Evolutionary conservation across 495 filamentous ascomycete species (phyloP), one percentile per base, ranked within the genome.

Genomic region (Aspergillus diversus): DNA sequence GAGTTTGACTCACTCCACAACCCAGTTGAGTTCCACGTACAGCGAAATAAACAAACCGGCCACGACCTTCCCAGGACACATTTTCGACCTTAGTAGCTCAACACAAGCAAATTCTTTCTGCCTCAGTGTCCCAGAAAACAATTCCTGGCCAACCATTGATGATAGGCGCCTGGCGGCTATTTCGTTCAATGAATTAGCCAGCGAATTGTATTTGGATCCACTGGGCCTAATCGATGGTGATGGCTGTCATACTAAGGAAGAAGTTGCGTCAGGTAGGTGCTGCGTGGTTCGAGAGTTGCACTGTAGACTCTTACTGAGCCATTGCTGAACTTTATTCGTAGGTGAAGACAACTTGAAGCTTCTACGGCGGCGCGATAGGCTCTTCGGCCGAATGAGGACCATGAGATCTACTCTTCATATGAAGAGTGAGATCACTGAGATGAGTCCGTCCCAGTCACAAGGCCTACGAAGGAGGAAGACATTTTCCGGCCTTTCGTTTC

Each of bases 391-490:
- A 50, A 70, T 81, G 47, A 75, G 75, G 34, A 71, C 66, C 4
- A 72, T 76, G 52, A 70, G 74, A 49, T 80, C 78, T 5, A 71
- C 52, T 51, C 42, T 75, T 57, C 63, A 65, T 0, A 55, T 77
- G n/a, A 64, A 71, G 62, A 32, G 77, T 69, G 57, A 78, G 61
- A 63, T 79, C 78, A 53, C 84, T 74, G 63, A 77, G 71, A 27
- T 27, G 21, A 27, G 21, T 27, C 21, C 21, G 21, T 52, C 79
- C 69, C 66, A 79, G 72, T 53, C 82, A 78, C 63, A 77, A 71
- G 90, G 76, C 37, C 63, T 85, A 68, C 83, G 83, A 43, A 75
- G 75, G 16, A 72, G 69, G 16, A 80, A 73, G 58, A 80, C 77
- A 8, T 74, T 80, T 60, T 71, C 70, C 1, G 66, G 57, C 34